Evolutionary conservation across 257 asterid genomes (phyloP).

Genomic region (Echites panduratus): DNA sequence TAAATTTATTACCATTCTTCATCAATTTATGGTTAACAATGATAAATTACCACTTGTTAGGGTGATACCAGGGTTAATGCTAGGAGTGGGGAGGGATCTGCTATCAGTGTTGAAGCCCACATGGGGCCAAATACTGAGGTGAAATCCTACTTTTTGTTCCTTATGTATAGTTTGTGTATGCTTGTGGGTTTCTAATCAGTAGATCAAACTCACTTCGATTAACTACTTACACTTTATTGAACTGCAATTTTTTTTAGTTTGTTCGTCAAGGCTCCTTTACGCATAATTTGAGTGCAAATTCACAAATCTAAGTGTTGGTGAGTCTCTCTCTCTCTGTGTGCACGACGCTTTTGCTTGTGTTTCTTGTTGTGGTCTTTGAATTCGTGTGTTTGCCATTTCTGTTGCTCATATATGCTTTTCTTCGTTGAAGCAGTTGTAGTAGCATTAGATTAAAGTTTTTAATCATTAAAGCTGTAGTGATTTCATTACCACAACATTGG

Average conservation of each 20-base stretch:
- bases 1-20: background rate
- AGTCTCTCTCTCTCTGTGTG: slow-evolving; percentile 17
- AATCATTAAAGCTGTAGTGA: background rate
- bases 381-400: background rate
- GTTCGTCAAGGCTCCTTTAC: slow-evolving; percentile 48
- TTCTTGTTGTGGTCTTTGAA: background rate
- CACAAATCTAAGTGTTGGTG: slow-evolving; percentile 45
- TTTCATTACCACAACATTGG: background rate
- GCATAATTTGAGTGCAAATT: slow-evolving; percentile 45
- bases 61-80: slow-evolving; percentile 9
- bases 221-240: background rate
- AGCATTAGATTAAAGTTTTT: background rate
- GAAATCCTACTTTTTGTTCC: background rate
- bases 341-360: background rate
- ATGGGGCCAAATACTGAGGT: slow-evolving; percentile 39
- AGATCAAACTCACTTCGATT: slow-evolving; percentile 7
- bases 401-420: background rate
- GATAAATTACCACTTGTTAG: background rate
- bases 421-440: background rate
- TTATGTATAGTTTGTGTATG: background rate
- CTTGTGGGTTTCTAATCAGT: background rate
- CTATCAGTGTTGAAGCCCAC: slow-evolving; percentile 1
- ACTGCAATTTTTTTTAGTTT: slow-evolving; percentile 29
- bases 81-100: slow-evolving; percentile 12
- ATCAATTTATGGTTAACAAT: background rate